A percentile compares a stretch with the other conserved stretches of the same genome.
These are phyloP conservation scores for Candida odintsovae DNA, from an alignment of 805 yeast species.

Conservation along the genomic window DNA sequence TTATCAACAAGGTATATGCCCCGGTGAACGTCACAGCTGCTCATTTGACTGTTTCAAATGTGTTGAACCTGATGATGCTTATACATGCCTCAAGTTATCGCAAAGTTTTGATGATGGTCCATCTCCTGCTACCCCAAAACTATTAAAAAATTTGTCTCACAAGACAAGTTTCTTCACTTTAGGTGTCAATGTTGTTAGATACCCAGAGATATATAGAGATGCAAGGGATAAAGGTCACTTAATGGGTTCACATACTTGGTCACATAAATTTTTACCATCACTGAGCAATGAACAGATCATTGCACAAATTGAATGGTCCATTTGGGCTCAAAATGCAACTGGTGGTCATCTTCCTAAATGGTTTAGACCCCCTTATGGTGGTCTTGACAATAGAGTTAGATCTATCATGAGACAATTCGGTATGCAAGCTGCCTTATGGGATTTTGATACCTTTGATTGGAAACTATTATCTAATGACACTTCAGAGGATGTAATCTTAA, in stretches of 20 bases:
- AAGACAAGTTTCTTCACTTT: constrained; percentile 79
- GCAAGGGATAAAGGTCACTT: constrained; percentile 64
- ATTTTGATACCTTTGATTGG: constrained; percentile 91
- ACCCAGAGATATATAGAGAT: constrained; percentile 64
- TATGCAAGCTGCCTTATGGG: constrained; percentile 86
- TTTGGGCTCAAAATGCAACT: constrained; percentile 98
- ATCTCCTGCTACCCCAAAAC: constrained; percentile 56
- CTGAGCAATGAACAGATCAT: constrained; percentile 74
- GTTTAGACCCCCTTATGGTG: constrained; percentile 97
- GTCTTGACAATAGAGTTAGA: constrained; percentile 82
- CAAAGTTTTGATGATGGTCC: constrained; percentile 98
- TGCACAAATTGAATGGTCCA: constrained; percentile 91
- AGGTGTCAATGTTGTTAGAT: constrained; percentile 73
- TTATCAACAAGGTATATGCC: constrained; percentile 58
- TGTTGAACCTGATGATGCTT: constrained; percentile 67
- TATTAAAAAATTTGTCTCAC: constrained; percentile 47
- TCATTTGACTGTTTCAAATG: constrained; percentile 86
- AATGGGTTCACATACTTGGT: constrained; percentile 89
- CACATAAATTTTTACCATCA: constrained; percentile 78
- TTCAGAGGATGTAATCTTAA: constrained; percentile 46
- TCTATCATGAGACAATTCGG: constrained; percentile 79
- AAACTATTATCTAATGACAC: constrained; percentile 49
- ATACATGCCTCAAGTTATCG: constrained; percentile 65
- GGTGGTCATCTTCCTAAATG: constrained; percentile 81
- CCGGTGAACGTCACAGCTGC: constrained; percentile 48